Base-by-base conservation (phyloP, 2,329 filamentous ascomycete species). In the Colletotrichum gigasporum region DNA sequence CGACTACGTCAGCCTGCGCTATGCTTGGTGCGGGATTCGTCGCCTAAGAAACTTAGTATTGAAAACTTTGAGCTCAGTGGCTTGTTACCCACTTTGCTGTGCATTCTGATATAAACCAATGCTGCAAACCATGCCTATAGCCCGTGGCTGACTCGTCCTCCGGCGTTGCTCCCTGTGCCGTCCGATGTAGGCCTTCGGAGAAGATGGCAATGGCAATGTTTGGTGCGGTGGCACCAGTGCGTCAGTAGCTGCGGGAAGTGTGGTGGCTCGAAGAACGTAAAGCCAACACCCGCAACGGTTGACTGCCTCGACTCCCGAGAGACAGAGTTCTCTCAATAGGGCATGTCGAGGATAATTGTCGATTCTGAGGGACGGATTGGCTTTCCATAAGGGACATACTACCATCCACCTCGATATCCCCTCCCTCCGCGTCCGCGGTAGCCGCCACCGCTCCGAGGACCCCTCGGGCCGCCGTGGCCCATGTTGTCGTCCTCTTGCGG, bases 401-500 rank as follows among this genome's bases (percentile, higher is more conserved):
- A 85, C 82, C 82, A 84, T 24, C 81, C 78, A n/a, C 80, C 79
- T 3, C 83, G 78, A 68, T 81, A 85, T 14, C 83, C 81, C 58
- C 85, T 78, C 16, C 81, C 83, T 48, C 84, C 84, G 7, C 82
- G 77, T 14, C 80, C 82, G 39, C 86, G 83, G 50, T 83, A 85
- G 3, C 83, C 82, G 52, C 85, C 85, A 55, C 85, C 84, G 2
- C 85, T 82, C 28, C 87, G 79, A 45, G 85, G 75, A 63, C 87
- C 77, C 72, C 87, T 74, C 0, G 82, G 75, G 3, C 82, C 82
- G 24, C 85, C 86, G 76, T 8, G 76, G 70, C 42, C 80, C 80
- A 66, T 83, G 75, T 28, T 71, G 42, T 78, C 75, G 9, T 79
- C 71, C 26, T 84, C 83, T 57, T 86, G 82, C 18, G 82, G 80